Conservation (phyloP, 225 moss, liverwort and hornwort species). For the Sphagnum contortum region DNA sequence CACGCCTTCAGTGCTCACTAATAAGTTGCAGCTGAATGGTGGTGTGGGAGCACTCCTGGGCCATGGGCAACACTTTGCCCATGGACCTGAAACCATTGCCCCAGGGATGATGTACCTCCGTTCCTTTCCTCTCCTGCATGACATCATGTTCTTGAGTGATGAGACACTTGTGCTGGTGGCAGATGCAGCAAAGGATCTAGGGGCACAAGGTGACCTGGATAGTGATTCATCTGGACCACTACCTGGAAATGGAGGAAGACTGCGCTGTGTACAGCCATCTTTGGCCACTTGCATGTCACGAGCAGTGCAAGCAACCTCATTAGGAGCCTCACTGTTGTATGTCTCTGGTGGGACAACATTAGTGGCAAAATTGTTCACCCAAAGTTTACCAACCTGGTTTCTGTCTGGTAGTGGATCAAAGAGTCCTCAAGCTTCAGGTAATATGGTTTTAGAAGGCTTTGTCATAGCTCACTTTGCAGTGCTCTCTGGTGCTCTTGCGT, state of each 20-base stretch:
- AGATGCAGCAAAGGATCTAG: constrained; percentile 56
- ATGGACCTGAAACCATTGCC: constrained; percentile 25
- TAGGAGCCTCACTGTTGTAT: constrained; percentile 73
- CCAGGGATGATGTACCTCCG: constrained; percentile 72
- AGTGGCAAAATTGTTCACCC: constrained; percentile 64
- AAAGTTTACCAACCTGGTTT: constrained; percentile 85
- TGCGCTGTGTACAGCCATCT: constrained; percentile 55
- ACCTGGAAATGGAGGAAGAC: constrained; percentile 13
- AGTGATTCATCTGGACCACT: constrained; percentile 19
- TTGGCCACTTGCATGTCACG: constrained; percentile 48
- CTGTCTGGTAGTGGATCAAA: constrained; percentile 46
- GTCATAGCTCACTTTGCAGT: constrained; percentile 76
- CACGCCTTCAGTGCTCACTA: constrained; percentile 35
- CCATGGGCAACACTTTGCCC: constrained; percentile 28
- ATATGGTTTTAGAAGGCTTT: constrained; percentile 66
- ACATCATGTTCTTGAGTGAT: constrained; percentile 84
- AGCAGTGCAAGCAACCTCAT: constrained; percentile 60
- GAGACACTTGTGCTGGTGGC: constrained; percentile 71
- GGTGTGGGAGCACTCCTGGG: constrained; percentile 85
- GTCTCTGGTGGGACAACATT: constrained; percentile 78
- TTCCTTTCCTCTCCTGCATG: constrained; percentile 57
- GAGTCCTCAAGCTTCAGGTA: constrained; percentile 36
- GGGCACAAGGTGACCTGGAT: constrained; percentile 19
- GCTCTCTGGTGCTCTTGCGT: constrained; percentile 73
- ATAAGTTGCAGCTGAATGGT: constrained; percentile 58